Conservation (phyloP, 192 early-diverging fungal genomes). For the Rhizophagus sp. region DNA sequence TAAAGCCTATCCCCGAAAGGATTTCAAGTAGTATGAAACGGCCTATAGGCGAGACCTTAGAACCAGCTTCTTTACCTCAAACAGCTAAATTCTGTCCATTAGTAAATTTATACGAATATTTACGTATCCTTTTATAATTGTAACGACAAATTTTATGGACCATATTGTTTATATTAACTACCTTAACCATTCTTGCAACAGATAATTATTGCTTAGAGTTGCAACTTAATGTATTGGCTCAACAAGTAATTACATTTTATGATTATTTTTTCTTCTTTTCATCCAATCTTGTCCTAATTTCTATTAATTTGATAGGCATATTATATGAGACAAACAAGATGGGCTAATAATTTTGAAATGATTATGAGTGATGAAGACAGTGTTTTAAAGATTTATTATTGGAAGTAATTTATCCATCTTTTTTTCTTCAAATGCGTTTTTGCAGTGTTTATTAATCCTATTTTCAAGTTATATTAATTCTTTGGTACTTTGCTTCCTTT, state of each 20-base stretch:
- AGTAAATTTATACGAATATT: constrained; percentile 25
- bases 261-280: neutral
- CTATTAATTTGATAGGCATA: neutral
- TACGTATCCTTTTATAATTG: neutral
- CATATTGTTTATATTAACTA: neutral
- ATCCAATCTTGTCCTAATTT: neutral
- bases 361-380: neutral
- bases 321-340: constrained; percentile 3
- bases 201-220: constrained; percentile 4
- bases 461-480: neutral
- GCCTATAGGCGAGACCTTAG: neutral
- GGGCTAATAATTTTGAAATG: neutral
- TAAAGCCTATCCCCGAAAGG: neutral
- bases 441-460: neutral
- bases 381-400: constrained; percentile 11
- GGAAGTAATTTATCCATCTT: constrained; percentile 5
- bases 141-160: neutral
- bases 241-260: constrained; percentile 6
- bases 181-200: neutral
- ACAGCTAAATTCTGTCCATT: constrained; percentile 6
- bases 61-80: neutral
- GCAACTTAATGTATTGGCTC: constrained; percentile 2
- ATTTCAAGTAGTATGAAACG: neutral
- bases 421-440: no score
- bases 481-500: neutral